A percentile compares a stretch with the other conserved stretches of the same genome.
phyloP scores from a whole-genome alignment of 1,284 basidiomycete genomes.

The Irpex lacteus region DNA sequence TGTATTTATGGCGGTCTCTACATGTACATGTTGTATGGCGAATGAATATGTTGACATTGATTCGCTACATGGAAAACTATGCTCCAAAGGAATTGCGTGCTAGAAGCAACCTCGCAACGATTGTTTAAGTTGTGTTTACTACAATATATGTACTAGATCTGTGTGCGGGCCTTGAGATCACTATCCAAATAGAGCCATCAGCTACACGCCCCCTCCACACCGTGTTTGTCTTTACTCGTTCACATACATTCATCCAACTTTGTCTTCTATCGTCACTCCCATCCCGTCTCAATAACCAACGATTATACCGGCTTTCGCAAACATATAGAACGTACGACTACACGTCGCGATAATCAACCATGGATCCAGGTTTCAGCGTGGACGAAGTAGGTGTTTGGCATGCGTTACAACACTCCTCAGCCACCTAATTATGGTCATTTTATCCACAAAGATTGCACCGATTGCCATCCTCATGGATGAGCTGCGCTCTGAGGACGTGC shows the following conservation, averaged over 20 bases:
- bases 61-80: too few relatives aligned
- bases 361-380: conserved; percentile 59
- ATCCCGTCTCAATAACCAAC: not conserved
- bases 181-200: conserved; percentile 24
- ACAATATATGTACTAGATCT: not conserved
- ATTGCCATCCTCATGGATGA: conserved; percentile 94
- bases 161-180: not conserved
- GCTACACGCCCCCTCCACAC: conserved; percentile 20
- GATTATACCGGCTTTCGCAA: not conserved
- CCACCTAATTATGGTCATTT: not conserved
- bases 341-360: conserved; percentile 27
- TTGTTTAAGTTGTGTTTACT: too few relatives aligned
- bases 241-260: conserved; percentile 1
- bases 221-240: conserved; percentile 16
- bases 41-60: too few relatives aligned
- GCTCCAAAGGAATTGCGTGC: too few relatives aligned
- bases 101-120: too few relatives aligned
- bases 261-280: not conserved
- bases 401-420: conserved; percentile 1
- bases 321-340: not conserved
- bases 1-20: not conserved
- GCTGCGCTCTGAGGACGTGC: conserved; percentile 93
- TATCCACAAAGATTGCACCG: conserved; percentile 63
- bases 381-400: conserved; percentile 49
- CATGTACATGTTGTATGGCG: not conserved